A percentile compares a stretch with the other conserved stretches of the same genome.
phyloP scores from a whole-genome alignment of 306 rosid genomes.

The Casuarina equisetifolia region DNA sequence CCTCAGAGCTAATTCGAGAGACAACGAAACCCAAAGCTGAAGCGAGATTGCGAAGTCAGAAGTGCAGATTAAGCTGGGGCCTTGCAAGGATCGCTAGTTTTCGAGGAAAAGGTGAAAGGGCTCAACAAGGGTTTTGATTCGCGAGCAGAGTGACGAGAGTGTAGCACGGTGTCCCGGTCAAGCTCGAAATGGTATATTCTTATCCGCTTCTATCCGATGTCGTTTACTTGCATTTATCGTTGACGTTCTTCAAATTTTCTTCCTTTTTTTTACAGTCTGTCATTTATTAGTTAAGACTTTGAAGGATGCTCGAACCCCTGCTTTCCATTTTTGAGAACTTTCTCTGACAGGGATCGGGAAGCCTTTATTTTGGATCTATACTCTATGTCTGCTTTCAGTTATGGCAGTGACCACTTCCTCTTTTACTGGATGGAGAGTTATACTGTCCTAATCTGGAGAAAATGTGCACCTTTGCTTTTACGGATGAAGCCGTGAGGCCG shows the following conservation, averaged over 20 bases:
- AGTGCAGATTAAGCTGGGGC: constrained; percentile 18
- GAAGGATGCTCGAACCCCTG: not conserved
- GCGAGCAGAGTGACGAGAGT: not conserved
- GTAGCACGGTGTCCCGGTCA: no score
- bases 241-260: not conserved
- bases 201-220: not conserved
- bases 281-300: no score
- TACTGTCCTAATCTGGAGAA: not conserved
- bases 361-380: no score
- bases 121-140: not conserved
- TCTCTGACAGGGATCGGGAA: not conserved
- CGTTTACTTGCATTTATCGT: not conserved
- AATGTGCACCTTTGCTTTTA: not conserved
- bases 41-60: not conserved
- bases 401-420: no score
- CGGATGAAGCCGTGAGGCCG: not conserved
- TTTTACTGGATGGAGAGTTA: no score
- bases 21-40: constrained; percentile 7
- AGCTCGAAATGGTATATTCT: not conserved
- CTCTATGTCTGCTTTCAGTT: no score
- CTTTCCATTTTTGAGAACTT: not conserved
- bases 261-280: no score
- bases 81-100: not conserved
- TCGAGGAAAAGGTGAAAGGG: constrained; percentile 4
- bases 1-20: constrained; percentile 34